Evolutionary conservation across 1,284 basidiomycete genomes (phyloP).

Genomic region (Hymenochaete sp.): DNA sequence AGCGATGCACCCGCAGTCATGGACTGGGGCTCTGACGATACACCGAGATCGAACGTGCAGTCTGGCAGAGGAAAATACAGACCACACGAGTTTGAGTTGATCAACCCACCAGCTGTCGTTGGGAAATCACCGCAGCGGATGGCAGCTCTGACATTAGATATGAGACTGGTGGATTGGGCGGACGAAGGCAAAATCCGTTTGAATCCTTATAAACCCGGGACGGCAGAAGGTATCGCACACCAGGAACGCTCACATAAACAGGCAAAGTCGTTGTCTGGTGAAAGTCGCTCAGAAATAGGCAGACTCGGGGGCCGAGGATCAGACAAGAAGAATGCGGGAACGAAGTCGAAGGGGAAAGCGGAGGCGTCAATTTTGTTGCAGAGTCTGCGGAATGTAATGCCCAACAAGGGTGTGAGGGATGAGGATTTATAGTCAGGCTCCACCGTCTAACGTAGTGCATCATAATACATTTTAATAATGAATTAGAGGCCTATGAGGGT

Average conservation of each 20-base stretch:
- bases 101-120: slow-evolving; percentile 27
- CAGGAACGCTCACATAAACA: not conserved
- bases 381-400: not conserved
- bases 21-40: slow-evolving; percentile 18
- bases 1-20: slow-evolving; percentile 10
- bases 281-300: too few species aligned
- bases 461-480: slow-evolving; percentile 1
- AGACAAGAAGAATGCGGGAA: too few species aligned
- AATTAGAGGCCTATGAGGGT: slow-evolving; percentile 25
- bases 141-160: not conserved
- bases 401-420: not conserved
- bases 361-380: not conserved
- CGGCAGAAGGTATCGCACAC: slow-evolving; percentile 28
- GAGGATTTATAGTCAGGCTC: not conserved
- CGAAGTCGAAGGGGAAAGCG: not conserved
- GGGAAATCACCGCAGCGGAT: slow-evolving; percentile 19
- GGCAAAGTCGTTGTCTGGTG: too few species aligned
- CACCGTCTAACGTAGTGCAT: not conserved
- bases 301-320: too few species aligned
- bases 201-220: slow-evolving; percentile 26
- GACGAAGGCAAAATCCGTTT: not conserved
- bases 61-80: slow-evolving; percentile 24
- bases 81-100: slow-evolving; percentile 23
- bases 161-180: slow-evolving; percentile 9
- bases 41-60: slow-evolving; percentile 15